These are phyloP conservation scores for Neohortaea acidophila DNA, from an alignment of 495 filamentous ascomycete genomes.

Conservation along the genomic window DNA sequence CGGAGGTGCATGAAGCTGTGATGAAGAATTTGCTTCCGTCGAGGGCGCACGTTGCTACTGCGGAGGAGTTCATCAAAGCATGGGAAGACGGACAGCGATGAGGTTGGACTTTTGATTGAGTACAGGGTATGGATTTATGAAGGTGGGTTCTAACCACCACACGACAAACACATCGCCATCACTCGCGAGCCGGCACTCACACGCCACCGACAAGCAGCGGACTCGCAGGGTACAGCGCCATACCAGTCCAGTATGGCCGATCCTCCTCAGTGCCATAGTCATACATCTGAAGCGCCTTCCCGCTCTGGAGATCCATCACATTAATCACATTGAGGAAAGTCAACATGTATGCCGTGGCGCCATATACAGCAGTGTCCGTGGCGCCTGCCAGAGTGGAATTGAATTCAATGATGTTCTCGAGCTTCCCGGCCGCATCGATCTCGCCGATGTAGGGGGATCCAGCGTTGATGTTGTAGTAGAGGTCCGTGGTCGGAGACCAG, in stretches of 20 bases:
- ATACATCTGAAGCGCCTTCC: background rate
- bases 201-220: background rate
- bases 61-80: conserved; percentile 9
- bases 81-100: too few species aligned
- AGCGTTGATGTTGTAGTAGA: background rate
- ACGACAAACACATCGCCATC: too few species aligned
- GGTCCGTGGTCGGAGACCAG: background rate
- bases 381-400: background rate
- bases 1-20: conserved; percentile 21
- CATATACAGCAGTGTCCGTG: background rate
- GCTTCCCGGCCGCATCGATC: background rate
- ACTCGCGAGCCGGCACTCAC: too few species aligned
- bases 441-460: background rate
- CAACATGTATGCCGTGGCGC: background rate
- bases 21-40: conserved; percentile 15
- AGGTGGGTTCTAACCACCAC: too few species aligned
- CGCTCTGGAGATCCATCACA: background rate
- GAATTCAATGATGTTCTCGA: background rate
- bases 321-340: background rate
- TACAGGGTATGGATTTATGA: too few species aligned
- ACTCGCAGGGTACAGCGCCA: background rate
- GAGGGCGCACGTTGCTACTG: conserved; percentile 13
- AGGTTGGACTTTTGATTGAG: too few species aligned
- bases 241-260: background rate
- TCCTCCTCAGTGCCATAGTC: background rate